A percentile compares a stretch with the other conserved stretches of the same genome.
phyloP scores from a whole-genome alignment of 2,329 filamentous ascomycete species.

The Aphanocladium album region DNA sequence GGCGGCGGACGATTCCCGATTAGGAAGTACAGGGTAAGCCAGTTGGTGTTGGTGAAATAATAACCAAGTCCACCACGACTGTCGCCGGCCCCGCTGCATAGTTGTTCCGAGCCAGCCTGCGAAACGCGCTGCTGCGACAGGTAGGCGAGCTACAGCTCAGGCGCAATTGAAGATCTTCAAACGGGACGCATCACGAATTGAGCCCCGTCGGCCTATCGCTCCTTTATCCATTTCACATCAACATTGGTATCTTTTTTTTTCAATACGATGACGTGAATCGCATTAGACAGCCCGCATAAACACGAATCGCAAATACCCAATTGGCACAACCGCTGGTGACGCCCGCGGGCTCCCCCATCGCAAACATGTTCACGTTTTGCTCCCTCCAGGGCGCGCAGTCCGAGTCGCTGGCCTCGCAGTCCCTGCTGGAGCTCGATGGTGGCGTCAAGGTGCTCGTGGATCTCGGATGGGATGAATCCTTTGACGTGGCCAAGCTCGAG shows the following conservation, averaged over 20 bases:
- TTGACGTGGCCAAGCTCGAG: conserved; percentile 74
- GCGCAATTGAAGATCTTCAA: background rate
- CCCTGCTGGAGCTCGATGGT: conserved; percentile 92
- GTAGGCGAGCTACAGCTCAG: background rate
- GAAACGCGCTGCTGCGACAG: background rate
- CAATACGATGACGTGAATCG: conserved; percentile 1
- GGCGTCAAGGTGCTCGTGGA: conserved; percentile 94
- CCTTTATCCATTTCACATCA: background rate
- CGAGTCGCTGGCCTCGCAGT: conserved; percentile 81
- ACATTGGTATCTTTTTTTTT: too few species aligned
- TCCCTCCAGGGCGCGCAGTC: conserved; percentile 88
- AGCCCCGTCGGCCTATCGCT: background rate
- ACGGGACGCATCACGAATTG: background rate
- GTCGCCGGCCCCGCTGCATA: background rate
- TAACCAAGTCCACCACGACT: too few species aligned
- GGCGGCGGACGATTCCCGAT: too few species aligned
- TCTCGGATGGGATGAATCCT: conserved; percentile 91
- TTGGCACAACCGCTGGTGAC: background rate
- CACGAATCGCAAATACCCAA: background rate
- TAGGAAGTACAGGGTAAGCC: conserved; percentile 1
- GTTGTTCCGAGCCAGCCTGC: conserved; percentile 2
- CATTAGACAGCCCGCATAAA: background rate
- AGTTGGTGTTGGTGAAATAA: background rate
- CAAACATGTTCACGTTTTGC: conserved; percentile 89
- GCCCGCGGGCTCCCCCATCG: background rate